Conservation (phyloP, 805 yeast species). For the Maudiozyma pseudohumilis region DNA sequence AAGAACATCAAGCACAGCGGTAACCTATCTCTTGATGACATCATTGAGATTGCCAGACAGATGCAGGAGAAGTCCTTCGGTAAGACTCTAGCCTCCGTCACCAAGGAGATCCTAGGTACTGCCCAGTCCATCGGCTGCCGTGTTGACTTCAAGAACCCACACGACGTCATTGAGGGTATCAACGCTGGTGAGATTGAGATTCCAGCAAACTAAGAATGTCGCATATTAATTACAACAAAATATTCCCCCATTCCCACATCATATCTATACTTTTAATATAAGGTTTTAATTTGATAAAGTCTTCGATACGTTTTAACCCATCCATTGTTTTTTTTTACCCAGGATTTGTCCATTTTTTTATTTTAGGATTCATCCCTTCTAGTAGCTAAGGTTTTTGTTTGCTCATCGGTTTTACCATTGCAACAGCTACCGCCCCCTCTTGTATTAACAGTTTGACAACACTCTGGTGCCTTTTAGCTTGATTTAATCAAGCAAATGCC, state of each 20-base stretch:
- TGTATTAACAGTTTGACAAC: conserved; percentile 10
- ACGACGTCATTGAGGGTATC: conserved; percentile 96
- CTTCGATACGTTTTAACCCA: conserved; percentile 5
- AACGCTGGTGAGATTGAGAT: conserved; percentile 95
- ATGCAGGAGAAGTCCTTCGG: conserved; percentile 98
- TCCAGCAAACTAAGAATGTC: conserved; percentile 28
- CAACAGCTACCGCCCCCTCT: background rate
- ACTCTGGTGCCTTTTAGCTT: conserved; percentile 13
- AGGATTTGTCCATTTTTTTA: conserved; percentile 1
- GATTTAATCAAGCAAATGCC: conserved; percentile 1
- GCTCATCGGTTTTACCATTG: background rate
- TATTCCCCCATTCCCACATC: conserved; percentile 14
- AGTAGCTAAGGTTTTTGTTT: background rate
- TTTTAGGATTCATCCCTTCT: background rate
- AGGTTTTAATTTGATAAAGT: conserved; percentile 9
- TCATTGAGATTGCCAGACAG: conserved; percentile 93
- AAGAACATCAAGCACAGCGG: conserved; percentile 99
- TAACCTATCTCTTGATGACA: conserved; percentile 95
- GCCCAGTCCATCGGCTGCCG: conserved; percentile 99
- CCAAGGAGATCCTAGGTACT: conserved; percentile 99
- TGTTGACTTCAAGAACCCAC: conserved; percentile 99
- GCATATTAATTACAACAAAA: conserved; percentile 3
- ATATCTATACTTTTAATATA: conserved; percentile 9
- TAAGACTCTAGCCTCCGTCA: conserved; percentile 91
- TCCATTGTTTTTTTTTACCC: conserved; percentile 3